Conservation (phyloP, 805 yeast species). For the Candida oleophila region DNA sequence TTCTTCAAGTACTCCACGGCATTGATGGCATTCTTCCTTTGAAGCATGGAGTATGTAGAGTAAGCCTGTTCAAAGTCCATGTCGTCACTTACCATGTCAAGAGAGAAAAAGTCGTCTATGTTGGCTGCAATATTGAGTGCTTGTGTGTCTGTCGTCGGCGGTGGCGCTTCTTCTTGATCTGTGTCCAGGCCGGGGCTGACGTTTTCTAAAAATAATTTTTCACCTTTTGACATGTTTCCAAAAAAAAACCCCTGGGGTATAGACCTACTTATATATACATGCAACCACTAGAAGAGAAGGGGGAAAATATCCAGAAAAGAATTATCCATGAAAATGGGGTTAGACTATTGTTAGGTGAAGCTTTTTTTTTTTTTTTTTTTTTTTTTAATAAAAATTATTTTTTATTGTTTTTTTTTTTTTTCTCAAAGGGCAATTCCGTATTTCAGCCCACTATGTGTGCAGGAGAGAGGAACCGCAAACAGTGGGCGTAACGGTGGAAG, state of each 20-base stretch:
- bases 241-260: neutral
- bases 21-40: conserved; percentile 34
- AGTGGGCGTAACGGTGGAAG: too few relatives aligned
- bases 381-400: neutral
- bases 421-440: neutral
- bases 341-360: neutral
- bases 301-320: neutral
- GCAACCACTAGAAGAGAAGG: neutral
- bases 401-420: neutral
- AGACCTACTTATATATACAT: conserved; percentile 1
- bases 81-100: conserved; percentile 36
- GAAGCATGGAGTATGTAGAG: conserved; percentile 36
- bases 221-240: neutral
- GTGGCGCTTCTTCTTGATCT: neutral
- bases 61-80: conserved; percentile 49
- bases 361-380: neutral
- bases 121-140: neutral
- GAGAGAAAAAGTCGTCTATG: conserved; percentile 7
- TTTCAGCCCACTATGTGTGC: neutral
- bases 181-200: neutral
- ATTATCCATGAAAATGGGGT: neutral
- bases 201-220: neutral
- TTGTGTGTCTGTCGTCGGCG: neutral
- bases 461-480: too few relatives aligned
- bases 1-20: conserved; percentile 38